Base-by-base conservation (phyloP, 2,329 filamentous ascomycete genomes). In the Stemphylium vesicarium region DNA sequence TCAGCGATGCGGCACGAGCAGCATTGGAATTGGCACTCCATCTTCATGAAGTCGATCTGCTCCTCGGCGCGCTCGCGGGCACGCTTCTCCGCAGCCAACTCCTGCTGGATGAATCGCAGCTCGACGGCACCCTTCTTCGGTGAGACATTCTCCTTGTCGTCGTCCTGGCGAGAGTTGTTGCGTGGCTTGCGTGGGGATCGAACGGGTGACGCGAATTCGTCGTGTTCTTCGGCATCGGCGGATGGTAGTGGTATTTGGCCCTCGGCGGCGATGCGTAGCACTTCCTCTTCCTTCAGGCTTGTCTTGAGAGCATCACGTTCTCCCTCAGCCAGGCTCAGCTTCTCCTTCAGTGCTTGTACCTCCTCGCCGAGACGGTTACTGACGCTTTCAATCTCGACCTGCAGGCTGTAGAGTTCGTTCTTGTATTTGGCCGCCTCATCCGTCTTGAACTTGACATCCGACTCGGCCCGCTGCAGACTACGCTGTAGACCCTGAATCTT, bases 261-360 rank as follows among this genome's bases (percentile, higher is more conserved):
- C 70, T 92, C 88, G 18, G 88, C 86, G 3, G 89, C 88, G 48
- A 92, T 88, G 44, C 87, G 84, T 16, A 87, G 84, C 20, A 91
- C 83, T 70, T 91, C 88, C 66, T 92, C 88, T 64, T 89, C 89
- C 75, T 89, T 83, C 29, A 89, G 84, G 45, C 87, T 86, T 2
- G 84, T 87, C 77, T 89, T 90, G 68, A 90, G 84, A 3, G 88
- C 85, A 71, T 92, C 89, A 7, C 88, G 87, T 74, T 93, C 90
- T 68, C 89, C 85, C 69, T 92, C 88, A 13, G 89, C 80, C 29
- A 88, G 76, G 70, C 83, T 85, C 63, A 90, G 80, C 41, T 81
- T 83, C 60, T 88, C 86, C 42, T 84, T 79, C 15, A 88, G 80
- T 57, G 86, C 82, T 20, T 86, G 80, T 2, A 92, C 79, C 71